Evolutionary conservation across 2,329 filamentous ascomycete species (phyloP).

Genomic region (Venturia aucupariae): DNA sequence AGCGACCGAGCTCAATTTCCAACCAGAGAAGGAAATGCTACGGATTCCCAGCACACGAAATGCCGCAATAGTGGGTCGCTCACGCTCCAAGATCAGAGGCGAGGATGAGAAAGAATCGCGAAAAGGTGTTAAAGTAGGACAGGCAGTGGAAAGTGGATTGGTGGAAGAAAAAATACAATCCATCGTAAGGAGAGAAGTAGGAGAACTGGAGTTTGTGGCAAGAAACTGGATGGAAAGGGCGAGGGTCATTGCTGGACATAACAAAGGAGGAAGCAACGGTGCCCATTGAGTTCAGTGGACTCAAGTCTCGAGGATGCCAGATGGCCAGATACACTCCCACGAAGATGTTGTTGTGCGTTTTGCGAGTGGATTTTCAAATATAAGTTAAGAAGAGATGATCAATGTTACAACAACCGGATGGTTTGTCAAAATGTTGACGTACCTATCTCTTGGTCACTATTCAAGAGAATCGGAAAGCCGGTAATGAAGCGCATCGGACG

Average conservation of each 20-base stretch:
- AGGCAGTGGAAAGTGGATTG: not conserved
- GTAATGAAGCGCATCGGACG: too few relatives aligned
- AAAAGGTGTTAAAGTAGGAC: too few relatives aligned
- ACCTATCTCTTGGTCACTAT: too few relatives aligned
- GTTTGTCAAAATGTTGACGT: too few relatives aligned
- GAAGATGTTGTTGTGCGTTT: too few relatives aligned
- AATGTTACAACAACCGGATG: too few relatives aligned
- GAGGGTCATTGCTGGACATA: slow-evolving; percentile 16
- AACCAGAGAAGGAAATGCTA: slow-evolving; percentile 73
- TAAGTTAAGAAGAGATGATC: too few relatives aligned
- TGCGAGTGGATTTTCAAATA: too few relatives aligned
- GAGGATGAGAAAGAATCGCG: not conserved
- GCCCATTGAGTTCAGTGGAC: slow-evolving; percentile 15
- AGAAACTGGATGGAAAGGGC: slow-evolving; percentile 17
- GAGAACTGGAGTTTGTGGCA: slow-evolving; percentile 14
- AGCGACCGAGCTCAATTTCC: slow-evolving; percentile 62
- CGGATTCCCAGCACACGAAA: slow-evolving; percentile 91
- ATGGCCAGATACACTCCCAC: too few relatives aligned
- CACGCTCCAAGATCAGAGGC: not conserved
- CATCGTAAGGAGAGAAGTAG: slow-evolving; percentile 10
- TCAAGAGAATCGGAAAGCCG: too few relatives aligned
- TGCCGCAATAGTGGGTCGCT: slow-evolving; percentile 64
- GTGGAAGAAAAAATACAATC: not conserved
- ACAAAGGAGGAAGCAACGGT: slow-evolving; percentile 12
- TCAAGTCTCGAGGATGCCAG: too few relatives aligned